Evolutionary conservation across 2,329 filamentous ascomycete species (phyloP).

Genomic region (Pyricularia sp.): DNA sequence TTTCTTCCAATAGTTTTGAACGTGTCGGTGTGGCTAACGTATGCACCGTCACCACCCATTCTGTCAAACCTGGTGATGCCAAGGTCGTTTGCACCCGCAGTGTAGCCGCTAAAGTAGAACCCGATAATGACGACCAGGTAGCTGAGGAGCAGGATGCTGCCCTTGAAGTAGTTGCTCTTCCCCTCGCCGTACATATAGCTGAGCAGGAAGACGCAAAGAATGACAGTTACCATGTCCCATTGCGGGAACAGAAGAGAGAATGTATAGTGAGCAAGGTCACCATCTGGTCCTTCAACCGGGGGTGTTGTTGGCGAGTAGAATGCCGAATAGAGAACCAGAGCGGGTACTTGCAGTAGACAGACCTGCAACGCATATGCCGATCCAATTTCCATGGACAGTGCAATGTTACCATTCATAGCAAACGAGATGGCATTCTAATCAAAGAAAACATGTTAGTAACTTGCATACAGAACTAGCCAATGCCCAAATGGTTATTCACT

Average conservation of each 20-base stretch:
- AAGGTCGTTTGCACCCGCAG: constrained; percentile 33
- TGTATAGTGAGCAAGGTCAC: constrained; percentile 42
- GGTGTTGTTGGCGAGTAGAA: constrained; percentile 33
- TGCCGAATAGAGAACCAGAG: constrained; percentile 82
- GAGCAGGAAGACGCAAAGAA: constrained; percentile 87
- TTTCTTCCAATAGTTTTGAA: constrained; percentile 40
- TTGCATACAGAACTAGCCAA: not conserved
- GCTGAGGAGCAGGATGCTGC: constrained; percentile 81
- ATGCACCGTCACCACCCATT: constrained; percentile 35
- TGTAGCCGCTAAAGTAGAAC: constrained; percentile 68
- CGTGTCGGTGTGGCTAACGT: constrained; percentile 23
- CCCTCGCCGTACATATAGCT: constrained; percentile 98
- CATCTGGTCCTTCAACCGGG: constrained; percentile 15
- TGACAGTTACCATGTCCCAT: constrained; percentile 98
- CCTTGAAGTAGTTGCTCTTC: constrained; percentile 99
- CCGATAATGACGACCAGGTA: constrained; percentile 87
- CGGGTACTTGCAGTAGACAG: constrained; percentile 85
- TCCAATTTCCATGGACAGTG: constrained; percentile 96
- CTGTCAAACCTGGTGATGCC: constrained; percentile 37
- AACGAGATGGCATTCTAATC: constrained; percentile 89
- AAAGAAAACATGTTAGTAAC: constrained; percentile 4
- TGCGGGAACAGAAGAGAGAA: constrained; percentile 92
- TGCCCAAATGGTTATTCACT: constrained; percentile 17
- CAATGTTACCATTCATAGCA: constrained; percentile 99
- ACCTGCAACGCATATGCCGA: constrained; percentile 95